phyloP scores from a whole-genome alignment of 2,329 filamentous ascomycete species.

The Alternaria triticimaculans region DNA sequence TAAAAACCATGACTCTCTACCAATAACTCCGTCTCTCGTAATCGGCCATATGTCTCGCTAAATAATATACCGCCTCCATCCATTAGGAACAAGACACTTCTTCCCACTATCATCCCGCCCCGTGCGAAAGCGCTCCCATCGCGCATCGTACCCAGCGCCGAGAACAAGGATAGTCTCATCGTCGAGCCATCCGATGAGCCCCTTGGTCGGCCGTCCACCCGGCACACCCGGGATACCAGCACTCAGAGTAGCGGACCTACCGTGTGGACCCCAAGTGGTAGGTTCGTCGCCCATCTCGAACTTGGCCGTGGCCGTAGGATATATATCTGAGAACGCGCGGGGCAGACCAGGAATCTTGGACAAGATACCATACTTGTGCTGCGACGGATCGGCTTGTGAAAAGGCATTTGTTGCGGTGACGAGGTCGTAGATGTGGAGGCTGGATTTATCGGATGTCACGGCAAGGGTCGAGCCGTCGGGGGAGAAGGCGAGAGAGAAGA shows the following conservation, averaged over 20 bases:
- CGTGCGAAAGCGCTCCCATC: constrained; percentile 80
- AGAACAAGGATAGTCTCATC: constrained; percentile 78
- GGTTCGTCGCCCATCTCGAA: constrained; percentile 85
- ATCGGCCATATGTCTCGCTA: background rate
- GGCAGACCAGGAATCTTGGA: constrained; percentile 85
- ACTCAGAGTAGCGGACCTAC: constrained; percentile 46
- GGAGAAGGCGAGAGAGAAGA: constrained; percentile 88
- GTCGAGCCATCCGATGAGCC: constrained; percentile 82
- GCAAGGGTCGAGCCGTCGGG: constrained; percentile 81
- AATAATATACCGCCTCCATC: constrained; percentile 14
- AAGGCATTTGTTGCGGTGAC: constrained; percentile 48
- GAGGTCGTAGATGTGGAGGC: constrained; percentile 91
- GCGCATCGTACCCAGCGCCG: constrained; percentile 77
- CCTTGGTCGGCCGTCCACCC: constrained; percentile 72
- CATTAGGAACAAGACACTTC: constrained; percentile 1
- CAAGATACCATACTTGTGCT: constrained; percentile 79
- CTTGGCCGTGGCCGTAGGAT: constrained; percentile 79
- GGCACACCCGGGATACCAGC: constrained; percentile 61
- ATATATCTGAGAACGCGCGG: constrained; percentile 85
- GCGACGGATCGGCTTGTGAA: constrained; percentile 25
- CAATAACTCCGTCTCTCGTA: background rate
- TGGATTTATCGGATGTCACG: constrained; percentile 95
- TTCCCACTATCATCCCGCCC: constrained; percentile 65
- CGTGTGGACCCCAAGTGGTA: constrained; percentile 34
- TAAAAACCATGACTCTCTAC: background rate